phyloP scores from a whole-genome alignment of 192 early-diverging fungal species.

The Coemansia sp. region DNA sequence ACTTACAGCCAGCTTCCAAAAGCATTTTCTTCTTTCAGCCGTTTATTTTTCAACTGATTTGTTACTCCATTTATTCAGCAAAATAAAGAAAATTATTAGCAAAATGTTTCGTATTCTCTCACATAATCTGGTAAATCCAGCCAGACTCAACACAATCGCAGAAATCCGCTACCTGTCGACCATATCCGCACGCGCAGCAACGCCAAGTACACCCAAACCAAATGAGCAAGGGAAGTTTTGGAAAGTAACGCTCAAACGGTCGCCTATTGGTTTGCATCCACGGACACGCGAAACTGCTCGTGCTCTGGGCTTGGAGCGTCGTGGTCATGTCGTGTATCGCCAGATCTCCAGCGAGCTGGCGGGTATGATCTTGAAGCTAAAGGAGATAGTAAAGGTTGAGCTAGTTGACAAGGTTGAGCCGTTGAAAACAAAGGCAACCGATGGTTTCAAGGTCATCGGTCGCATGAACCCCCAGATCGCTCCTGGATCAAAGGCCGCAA shows the following conservation, averaged over 20 bases:
- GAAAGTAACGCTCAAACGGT: slow-evolving; percentile 62
- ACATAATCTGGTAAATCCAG: slow-evolving; percentile 8
- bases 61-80: not conserved
- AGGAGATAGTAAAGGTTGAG: slow-evolving; percentile 62
- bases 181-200: not conserved
- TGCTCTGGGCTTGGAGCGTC: slow-evolving; percentile 56
- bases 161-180: not conserved
- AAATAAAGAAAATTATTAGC: not conserved
- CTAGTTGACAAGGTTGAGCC: slow-evolving; percentile 41
- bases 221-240: slow-evolving; percentile 44
- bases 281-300: slow-evolving; percentile 52
- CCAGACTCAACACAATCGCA: slow-evolving; percentile 4
- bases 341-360: slow-evolving; percentile 55
- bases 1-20: no score
- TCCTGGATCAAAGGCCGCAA: slow-evolving; percentile 48
- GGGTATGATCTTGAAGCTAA: slow-evolving; percentile 63
- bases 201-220: not conserved
- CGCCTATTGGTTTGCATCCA: slow-evolving; percentile 59
- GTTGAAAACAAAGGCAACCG: slow-evolving; percentile 17
- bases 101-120: not conserved
- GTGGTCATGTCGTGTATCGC: slow-evolving; percentile 61
- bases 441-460: slow-evolving; percentile 50
- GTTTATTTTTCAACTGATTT: not conserved
- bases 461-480: slow-evolving; percentile 47
- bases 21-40: not conserved